Evolutionary conservation across 1,139 yeast genomes (phyloP), one percentile per base, ranked within the genome.

Genomic region (Yueomyces sp.): DNA sequence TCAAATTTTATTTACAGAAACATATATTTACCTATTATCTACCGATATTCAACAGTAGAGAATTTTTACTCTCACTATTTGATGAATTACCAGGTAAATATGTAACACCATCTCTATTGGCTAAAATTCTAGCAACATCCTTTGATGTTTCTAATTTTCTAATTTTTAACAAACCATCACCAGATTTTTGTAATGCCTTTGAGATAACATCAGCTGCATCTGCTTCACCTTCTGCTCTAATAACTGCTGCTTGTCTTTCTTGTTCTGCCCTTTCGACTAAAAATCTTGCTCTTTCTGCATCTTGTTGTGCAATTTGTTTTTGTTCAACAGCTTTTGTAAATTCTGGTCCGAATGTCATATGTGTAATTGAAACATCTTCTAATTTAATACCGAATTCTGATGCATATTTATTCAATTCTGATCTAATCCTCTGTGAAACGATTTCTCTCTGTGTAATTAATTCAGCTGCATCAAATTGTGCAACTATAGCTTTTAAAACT

Each of bases 141-240:
- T 85, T 87, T 37, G 96, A 84, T 1, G 98, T 97, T 63, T 93
- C 98, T 56, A 93, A 78, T 68, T 97, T 76, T 74, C 98, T 79
- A 58, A 91, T 87, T 73, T 85, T 75, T 62, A 93, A 72, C 55
- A 93, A 73, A 53, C 98, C 98, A 60, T 93, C 97, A 62, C 98
- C 98, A 33, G 95, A 91, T 69, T 87, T 87, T 42, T 81, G 78
- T 55, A 93, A 75, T 3, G 98, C 97, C 66, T 81, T 86, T 40
- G 96, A 86, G 50, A 93, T 94, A 47, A 81, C 79, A 49, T 91
- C 98, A 5, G 97, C 99, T 45, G 95, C 86, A 65, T 93, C 98
- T 38, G 98, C 98, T 67, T 93, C 99, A 66, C 98, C 99, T 66
- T 93, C 98, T 28, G 99, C 99, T 55, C 97, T 78, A 51, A 91